Base-by-base conservation (phyloP, 2,329 filamentous ascomycete species). In the Hymenoscyphus infarciens region DNA sequence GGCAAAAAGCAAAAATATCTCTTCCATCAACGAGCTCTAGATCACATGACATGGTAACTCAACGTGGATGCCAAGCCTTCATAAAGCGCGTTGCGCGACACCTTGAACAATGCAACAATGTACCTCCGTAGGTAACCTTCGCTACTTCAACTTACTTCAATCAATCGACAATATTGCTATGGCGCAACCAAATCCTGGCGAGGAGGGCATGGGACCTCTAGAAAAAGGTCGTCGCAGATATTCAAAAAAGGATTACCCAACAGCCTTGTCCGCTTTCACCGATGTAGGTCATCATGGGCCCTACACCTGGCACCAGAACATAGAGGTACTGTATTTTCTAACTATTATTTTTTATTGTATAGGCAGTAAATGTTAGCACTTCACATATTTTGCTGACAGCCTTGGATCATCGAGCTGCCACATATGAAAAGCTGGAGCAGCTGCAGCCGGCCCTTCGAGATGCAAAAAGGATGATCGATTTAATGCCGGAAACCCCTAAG, bases 391-490 rank as follows among this genome's bases (percentile, higher is more conserved):
- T 71, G 3, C 57, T 74, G 11, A 72, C 65, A 56, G 70, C 73
- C n/a, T 61, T 75, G 29, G 73, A 75, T 61, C 69, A 71, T 68
- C 69, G 74, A 57, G 72, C 73, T 22, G 73, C 73, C n/a, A 67
- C 72, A 35, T 72, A 71, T 60, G 73, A 75, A 64, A 75, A 74
- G 61, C 59, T 74, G 25, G 61, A 67, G 16, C 56, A 71, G 29
- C 59, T 72, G 2, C 65, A 70, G 35, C 59, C 58, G 7, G 74
- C 73, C 56, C 67, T 74, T 31, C 62, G 64, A 54, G 74, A 75
- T 69, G 69, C 72, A 2, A 74, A 70, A 45, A 42, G 64, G 33
- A 75, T 75, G 70, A 71, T 75, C 19, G 70, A 74, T 38, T 53
- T 68, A 45, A 70, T 70, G 60, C 71, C 72, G 54, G 68, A 69